Percentiles rank a stretch among this genome's conserved stretches.
Conservation (phyloP, 495 filamentous ascomycete genomes). For the Penicillium ochrochloron region DNA sequence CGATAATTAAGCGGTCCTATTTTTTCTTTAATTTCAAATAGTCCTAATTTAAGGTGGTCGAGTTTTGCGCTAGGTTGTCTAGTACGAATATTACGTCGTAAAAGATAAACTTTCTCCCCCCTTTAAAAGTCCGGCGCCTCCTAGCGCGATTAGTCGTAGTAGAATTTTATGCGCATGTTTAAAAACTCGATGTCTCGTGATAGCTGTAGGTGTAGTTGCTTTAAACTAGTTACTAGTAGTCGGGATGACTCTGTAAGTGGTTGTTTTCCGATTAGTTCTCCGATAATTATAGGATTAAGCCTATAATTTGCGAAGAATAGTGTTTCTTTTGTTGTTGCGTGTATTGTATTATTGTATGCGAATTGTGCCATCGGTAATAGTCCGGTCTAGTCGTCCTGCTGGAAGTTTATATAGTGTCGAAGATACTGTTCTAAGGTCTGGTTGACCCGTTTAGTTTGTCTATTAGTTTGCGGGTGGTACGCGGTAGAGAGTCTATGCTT, state of each 20-base stretch:
- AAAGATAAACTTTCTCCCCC: constrained; percentile 10
- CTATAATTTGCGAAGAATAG: constrained; percentile 29
- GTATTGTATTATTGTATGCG: constrained; percentile 24
- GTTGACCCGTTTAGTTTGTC: neutral
- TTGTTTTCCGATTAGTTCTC: constrained; percentile 1
- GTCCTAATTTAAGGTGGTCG: constrained; percentile 13
- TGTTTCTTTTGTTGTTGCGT: neutral
- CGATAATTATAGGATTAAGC: constrained; percentile 5
- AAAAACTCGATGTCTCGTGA: neutral
- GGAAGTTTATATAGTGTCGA: constrained; percentile 19
- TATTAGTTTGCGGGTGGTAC: neutral
- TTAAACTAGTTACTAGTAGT: neutral
- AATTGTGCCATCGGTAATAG: constrained; percentile 34
- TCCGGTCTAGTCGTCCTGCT: constrained; percentile 34
- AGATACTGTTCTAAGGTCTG: neutral
- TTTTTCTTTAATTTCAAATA: constrained; percentile 20
- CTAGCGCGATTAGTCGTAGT: constrained; percentile 4
- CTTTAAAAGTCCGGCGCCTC: constrained; percentile 1
- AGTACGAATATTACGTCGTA: constrained; percentile 10
- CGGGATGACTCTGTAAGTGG: neutral
- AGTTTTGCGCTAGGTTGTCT: constrained; percentile 17
- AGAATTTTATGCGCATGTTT: constrained; percentile 4
- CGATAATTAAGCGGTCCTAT: constrained; percentile 17
- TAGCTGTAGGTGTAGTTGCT: constrained; percentile 5
- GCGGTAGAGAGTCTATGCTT: neutral